A percentile compares a stretch with the other conserved stretches of the same genome.
Conservation (phyloP, 345 rosid genomes). For the Lumnitzera littorea region DNA sequence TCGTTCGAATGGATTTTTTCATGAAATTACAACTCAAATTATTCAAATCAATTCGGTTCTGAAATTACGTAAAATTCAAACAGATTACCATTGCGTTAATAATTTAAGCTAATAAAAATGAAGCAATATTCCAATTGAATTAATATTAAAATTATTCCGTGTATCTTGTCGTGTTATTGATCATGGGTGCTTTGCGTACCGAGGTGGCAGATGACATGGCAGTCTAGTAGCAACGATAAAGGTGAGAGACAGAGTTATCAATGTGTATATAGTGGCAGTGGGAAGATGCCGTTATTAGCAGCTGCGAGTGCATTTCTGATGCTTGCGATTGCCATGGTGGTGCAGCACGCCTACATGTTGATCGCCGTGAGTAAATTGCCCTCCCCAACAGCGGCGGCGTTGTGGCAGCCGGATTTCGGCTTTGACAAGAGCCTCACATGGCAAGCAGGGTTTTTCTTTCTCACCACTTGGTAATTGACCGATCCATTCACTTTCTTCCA, state of each 20-base stretch:
- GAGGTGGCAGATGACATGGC: conserved; percentile 46
- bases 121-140: too few species aligned
- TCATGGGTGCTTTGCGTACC: background rate
- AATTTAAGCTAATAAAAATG: too few species aligned
- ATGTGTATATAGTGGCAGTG: conserved; percentile 68
- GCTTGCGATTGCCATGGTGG: conserved; percentile 60
- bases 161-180: background rate
- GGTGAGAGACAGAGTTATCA: conserved; percentile 20
- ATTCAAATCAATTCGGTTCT: too few species aligned
- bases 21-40: too few species aligned
- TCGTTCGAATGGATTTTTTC: too few species aligned
- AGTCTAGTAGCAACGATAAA: background rate
- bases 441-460: conserved; percentile 76
- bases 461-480: conserved; percentile 60
- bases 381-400: conserved; percentile 27
- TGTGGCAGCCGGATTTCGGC: conserved; percentile 44
- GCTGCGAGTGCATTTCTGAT: conserved; percentile 51
- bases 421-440: conserved; percentile 35
- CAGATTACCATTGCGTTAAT: too few species aligned
- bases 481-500: background rate
- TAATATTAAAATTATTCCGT: background rate
- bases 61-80: too few species aligned
- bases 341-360: conserved; percentile 54
- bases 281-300: conserved; percentile 63
- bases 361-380: conserved; percentile 61